Base-by-base conservation (phyloP, 305 asterid genomes). In the Fraxinus sp. region DNA sequence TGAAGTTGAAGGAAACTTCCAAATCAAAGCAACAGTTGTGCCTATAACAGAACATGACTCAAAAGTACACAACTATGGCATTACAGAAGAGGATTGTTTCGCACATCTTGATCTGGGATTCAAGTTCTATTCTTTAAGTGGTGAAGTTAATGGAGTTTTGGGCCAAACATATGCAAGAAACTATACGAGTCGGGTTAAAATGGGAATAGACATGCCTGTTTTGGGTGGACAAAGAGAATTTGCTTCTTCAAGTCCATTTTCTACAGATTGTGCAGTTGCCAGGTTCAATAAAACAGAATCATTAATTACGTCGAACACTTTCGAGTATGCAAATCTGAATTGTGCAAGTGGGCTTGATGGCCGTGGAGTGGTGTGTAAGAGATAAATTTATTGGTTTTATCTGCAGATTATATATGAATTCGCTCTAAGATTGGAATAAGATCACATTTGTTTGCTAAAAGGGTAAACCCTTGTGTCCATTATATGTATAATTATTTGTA, bases 131-230 rank as follows among this genome's bases (percentile, higher is more conserved):
- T 89, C 97, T 1, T 83, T 95, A 87, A 91, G 87, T 14, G 90
- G 88, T 1, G 86, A 74, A 1, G 97, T 93, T 33, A 92, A 77
- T 26, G 98, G 97, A 49, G 93, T 92, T 18, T 66, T 95, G 88
- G 98, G 98, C 20, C 97, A 90, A 49, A 93, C 97, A 13, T 94
- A 94, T 68, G 92, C 89, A 0, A 85, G 88, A 46, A 88, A 86
- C 66, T 93, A 95, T 9, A 89, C 87, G 1, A 93, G 93, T 10
- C 85, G 92, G 55, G 97, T 84, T 36, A 93, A 93, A 91, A 93
- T 95, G 97, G 98, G 97, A 14, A 86, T 92, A 43, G 91, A 84
- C 80, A 93, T 93, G 97, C 97, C 97, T 3, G 96, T 95, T 88
- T 82, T 95, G 70, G 98, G 98, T 10, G 98, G 98, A 2, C 79